Evolutionary conservation across 257 asterid genomes (phyloP).

Genomic region (Solanum rostratum): DNA sequence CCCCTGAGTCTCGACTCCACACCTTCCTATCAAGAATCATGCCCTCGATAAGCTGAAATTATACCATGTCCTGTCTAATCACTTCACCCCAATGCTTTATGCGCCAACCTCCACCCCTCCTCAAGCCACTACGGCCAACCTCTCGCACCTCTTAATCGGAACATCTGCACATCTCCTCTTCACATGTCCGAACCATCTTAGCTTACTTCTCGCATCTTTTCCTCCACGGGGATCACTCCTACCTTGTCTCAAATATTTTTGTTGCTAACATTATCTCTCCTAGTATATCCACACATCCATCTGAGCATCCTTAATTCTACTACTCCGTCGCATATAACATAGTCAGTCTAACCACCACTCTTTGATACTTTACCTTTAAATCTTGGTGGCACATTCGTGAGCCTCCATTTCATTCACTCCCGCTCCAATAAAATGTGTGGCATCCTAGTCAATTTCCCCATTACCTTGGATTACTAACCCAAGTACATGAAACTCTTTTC

Average conservation of each 20-base stretch:
- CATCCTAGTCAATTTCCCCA: not conserved
- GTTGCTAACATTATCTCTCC: not conserved
- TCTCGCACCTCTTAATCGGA: not conserved
- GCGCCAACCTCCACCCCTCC: not conserved
- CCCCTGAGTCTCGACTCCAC: not conserved
- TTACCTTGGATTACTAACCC: not conserved
- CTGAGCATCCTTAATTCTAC: not conserved
- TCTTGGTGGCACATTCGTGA: not conserved
- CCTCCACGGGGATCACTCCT: not conserved
- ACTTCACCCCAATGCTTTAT: not conserved
- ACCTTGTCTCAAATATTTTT: not conserved
- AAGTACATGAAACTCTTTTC: not conserved
- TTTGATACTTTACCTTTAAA: not conserved
- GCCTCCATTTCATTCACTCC: not conserved
- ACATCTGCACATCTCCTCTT: not conserved
- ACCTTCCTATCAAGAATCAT: not conserved
- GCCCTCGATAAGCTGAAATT: not conserved
- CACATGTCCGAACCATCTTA: not conserved
- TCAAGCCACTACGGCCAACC: not conserved
- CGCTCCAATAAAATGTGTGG: not conserved
- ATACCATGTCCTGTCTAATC: not conserved
- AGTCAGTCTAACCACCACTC: not conserved
- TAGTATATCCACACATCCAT: not conserved
- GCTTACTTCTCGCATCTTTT: not conserved
- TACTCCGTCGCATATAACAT: not conserved